Conservation (phyloP, 1,139 yeast species). For the Spencermartinsiella ligniputridi region DNA sequence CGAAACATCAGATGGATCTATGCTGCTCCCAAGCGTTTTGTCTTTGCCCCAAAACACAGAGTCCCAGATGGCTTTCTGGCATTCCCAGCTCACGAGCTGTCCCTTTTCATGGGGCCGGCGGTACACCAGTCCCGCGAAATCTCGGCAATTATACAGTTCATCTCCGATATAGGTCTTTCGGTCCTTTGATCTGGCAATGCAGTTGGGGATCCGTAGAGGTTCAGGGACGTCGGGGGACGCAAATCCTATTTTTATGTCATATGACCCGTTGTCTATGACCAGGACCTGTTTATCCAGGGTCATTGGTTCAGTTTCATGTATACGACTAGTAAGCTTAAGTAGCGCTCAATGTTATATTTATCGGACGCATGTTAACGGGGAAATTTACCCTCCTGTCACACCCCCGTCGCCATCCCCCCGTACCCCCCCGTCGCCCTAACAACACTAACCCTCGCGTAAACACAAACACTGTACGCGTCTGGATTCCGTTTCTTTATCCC, state of each 20-base stretch:
- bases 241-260: slow-evolving; percentile 72
- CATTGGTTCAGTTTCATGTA: not conserved
- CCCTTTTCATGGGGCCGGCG: slow-evolving; percentile 83
- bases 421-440: too few species aligned
- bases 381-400: too few species aligned
- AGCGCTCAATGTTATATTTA: too few species aligned
- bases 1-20: slow-evolving; percentile 46
- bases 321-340: too few species aligned
- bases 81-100: slow-evolving; percentile 86
- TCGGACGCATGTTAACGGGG: too few species aligned
- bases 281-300: slow-evolving; percentile 20
- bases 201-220: slow-evolving; percentile 60
- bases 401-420: too few species aligned
- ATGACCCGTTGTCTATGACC: slow-evolving; percentile 85
- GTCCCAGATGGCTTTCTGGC: slow-evolving; percentile 94
- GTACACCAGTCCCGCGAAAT: slow-evolving; percentile 69
- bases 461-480: not conserved
- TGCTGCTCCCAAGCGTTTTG: slow-evolving; percentile 14
- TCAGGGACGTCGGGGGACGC: slow-evolving; percentile 31
- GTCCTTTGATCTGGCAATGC: slow-evolving; percentile 71
- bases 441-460: too few species aligned
- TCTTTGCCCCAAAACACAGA: slow-evolving; percentile 49
- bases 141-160: slow-evolving; percentile 57
- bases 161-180: slow-evolving; percentile 73
- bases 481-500: not conserved